phyloP scores from a whole-genome alignment of 345 rosid species.

The Brassica rapa region DNA sequence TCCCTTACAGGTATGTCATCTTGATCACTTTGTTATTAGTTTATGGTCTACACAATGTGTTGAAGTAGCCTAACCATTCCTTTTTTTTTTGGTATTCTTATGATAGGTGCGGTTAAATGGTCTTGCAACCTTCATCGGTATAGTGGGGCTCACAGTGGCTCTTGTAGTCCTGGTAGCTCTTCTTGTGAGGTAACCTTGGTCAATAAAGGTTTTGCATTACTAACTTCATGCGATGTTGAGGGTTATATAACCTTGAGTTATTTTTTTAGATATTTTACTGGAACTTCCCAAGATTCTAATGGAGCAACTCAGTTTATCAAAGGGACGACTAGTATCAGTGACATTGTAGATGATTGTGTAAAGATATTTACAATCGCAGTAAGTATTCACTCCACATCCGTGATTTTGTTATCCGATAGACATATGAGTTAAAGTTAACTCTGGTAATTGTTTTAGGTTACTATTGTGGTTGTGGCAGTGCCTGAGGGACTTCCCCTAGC shows the following conservation, averaged over 20 bases:
- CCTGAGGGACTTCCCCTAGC: constrained; percentile 99
- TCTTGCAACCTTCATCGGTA: constrained; percentile 95
- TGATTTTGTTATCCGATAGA: constrained; percentile 11
- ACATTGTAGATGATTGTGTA: constrained; percentile 67
- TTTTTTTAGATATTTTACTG: constrained; percentile 73
- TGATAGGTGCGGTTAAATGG: constrained; percentile 93
- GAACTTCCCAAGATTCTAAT: constrained; percentile 54
- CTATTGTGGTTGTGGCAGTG: constrained; percentile 98
- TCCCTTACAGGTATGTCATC: constrained; percentile 85
- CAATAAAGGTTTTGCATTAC: constrained; percentile 18
- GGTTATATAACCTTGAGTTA: constrained; percentile 22
- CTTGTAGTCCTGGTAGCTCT: constrained; percentile 72
- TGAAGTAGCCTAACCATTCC: constrained; percentile 19
- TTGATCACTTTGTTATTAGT: background rate
- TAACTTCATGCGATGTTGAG: constrained; percentile 17
- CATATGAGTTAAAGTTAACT: constrained; percentile 43
- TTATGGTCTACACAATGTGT: constrained; percentile 12
- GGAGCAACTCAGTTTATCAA: constrained; percentile 65
- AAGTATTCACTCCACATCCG: constrained; percentile 43
- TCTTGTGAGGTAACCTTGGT: constrained; percentile 58
- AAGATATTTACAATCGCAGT: constrained; percentile 92
- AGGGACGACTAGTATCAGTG: constrained; percentile 63
- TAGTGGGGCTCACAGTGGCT: constrained; percentile 95
- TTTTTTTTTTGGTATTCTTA: constrained; percentile 8
- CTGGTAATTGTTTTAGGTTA: constrained; percentile 58